phyloP scores from a whole-genome alignment of 75 land plant genomes.

The Selaginella tamariscina region DNA sequence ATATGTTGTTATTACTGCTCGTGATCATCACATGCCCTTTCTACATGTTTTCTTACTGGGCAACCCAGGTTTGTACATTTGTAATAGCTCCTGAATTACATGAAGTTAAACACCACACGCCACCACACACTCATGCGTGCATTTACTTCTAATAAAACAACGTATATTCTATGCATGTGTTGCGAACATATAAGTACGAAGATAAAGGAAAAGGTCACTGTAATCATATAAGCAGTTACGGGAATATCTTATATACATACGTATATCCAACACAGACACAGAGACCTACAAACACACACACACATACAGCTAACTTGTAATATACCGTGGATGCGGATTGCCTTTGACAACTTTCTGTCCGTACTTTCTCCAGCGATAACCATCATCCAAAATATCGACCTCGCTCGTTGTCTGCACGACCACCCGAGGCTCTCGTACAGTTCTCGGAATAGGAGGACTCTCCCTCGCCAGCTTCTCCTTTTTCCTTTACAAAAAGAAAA shows the following conservation, averaged over 20 bases:
- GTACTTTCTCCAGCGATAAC: not conserved
- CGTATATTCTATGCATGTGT: no score
- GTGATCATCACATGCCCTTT: not conserved
- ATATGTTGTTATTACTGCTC: not conserved
- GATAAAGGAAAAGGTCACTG: not conserved
- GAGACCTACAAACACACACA: not conserved
- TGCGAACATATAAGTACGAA: no score
- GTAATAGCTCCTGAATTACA: not conserved
- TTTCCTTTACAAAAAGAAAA: not conserved
- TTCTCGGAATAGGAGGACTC: not conserved
- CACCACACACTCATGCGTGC: not conserved
- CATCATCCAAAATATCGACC: not conserved
- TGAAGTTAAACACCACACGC: not conserved
- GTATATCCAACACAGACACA: no score
- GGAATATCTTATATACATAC: no score
- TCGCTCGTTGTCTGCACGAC: not conserved
- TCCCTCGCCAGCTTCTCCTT: not conserved
- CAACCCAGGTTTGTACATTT: not conserved
- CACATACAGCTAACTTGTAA: not conserved
- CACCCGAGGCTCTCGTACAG: not conserved
- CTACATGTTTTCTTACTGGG: not conserved
- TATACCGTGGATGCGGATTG: not conserved
- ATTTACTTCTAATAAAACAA: no score
- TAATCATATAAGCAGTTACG: no score
- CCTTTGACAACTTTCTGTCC: not conserved